Evolutionary conservation across 2,329 filamentous ascomycete genomes (phyloP), one percentile per base, ranked within the genome.

Genomic region (Myriosclerotinia duriaeana): DNA sequence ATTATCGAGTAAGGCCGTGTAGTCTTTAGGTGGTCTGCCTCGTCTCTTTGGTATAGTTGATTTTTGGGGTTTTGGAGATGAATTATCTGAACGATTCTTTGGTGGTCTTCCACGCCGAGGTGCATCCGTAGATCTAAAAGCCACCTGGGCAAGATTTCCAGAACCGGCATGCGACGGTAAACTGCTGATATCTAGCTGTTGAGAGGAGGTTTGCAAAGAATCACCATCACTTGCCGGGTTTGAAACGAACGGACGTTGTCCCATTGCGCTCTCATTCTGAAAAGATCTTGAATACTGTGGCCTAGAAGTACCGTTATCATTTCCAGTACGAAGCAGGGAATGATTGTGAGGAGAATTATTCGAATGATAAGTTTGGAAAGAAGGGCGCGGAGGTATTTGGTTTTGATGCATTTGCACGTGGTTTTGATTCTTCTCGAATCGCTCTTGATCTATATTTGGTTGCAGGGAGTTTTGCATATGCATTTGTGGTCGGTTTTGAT

Each of bases 21-120:
- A 42, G 30, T 52, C 54, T 42, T 59, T 65, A 14, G 54, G 63
- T 15, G 63, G 63, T 36, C 63, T 58, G 26, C 63, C 63, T 34
- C 44, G 46, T 44, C 53, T 53, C 42, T 59, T 65, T 36, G 63
- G 53, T 42, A 38, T 30, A 1, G 30, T 15, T 11, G 44, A 9
- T 22, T 60, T 60, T 26, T 60, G n/a, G 34, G 22, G 3, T 46
- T 38, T 58, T 22, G 48, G 53, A n/a, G 46, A 9, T 42, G 34
- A 36, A 48, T 42, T 14, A 15, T 22, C 55, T 38, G 63, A 44
- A 52, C 30, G 30, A 53, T 42, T 59, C 44, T 65, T 52, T 36
- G 63, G 42, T 30, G 53, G 63, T 12, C 63, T 30, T 65, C 63
- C 53, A 50, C 53, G 53, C 11, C 53, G 53, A 38, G 30, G 58